Percentiles rank a stretch among this genome's conserved stretches.
Conservation (phyloP, 2,329 filamentous ascomycete species). For the Thielaviopsis ethacetica region DNA sequence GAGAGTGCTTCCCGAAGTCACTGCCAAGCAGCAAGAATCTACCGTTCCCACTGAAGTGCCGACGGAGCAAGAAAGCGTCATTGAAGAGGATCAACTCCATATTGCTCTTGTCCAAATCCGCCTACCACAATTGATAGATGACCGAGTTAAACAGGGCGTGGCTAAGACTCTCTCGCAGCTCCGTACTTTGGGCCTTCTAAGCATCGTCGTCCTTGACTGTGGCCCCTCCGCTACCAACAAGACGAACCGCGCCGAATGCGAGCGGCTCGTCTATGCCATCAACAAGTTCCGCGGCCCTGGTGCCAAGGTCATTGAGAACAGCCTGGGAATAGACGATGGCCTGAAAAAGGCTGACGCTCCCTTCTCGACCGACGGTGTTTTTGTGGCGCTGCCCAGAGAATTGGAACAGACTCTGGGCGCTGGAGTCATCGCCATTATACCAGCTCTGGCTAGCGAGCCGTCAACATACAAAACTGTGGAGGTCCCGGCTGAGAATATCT, state of each 20-base stretch:
- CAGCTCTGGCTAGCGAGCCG: conserved; percentile 7
- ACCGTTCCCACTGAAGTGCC: conserved; percentile 4
- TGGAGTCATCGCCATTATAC: conserved; percentile 6
- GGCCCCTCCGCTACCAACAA: conserved; percentile 25
- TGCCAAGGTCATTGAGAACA: conserved; percentile 47
- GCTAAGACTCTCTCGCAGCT: conserved; percentile 75
- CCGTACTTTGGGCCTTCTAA: conserved; percentile 61
- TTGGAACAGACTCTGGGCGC: conserved; percentile 2
- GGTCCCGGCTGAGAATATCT: conserved; percentile 40
- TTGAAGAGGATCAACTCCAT: conserved; percentile 23
- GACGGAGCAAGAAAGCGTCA: conserved; percentile 13
- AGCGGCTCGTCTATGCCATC: conserved; percentile 59
- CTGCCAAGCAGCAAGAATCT: not conserved
- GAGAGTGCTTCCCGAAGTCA: not conserved
- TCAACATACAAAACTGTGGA: conserved; percentile 3
- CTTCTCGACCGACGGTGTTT: conserved; percentile 5
- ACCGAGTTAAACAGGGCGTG: conserved; percentile 55
- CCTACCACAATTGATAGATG: conserved; percentile 52
- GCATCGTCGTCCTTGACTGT: conserved; percentile 70
- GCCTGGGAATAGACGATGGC: conserved; percentile 14
- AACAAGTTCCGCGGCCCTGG: conserved; percentile 51
- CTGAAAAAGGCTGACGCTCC: not conserved
- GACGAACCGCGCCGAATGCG: conserved; percentile 44
- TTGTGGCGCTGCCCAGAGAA: conserved; percentile 5
- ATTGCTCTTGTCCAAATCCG: conserved; percentile 77